Evolutionary conservation across 202 grass and related monocot species (phyloP).

Genomic region (Digitaria exilis): DNA sequence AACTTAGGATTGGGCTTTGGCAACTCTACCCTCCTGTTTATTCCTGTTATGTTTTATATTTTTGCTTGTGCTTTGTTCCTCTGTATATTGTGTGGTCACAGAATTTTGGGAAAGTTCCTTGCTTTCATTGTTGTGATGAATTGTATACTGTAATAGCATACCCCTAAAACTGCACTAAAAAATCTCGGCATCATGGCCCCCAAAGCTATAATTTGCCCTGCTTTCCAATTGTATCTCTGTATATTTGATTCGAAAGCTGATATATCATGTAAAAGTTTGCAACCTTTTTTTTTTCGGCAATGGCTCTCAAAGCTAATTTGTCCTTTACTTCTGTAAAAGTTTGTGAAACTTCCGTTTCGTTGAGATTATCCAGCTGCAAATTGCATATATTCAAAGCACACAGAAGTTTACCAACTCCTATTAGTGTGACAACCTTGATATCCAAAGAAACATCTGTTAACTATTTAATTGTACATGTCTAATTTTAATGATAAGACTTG

Average conservation of each 20-base stretch:
- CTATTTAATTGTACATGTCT: neutral
- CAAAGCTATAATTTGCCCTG: neutral
- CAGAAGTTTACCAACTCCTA: neutral
- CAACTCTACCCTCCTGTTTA: constrained; percentile 3
- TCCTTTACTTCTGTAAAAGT: neutral
- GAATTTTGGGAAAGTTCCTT: neutral
- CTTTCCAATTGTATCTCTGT: neutral
- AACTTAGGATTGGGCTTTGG: neutral
- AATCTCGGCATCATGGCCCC: neutral
- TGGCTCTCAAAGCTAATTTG: no score
- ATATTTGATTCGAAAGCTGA: neutral
- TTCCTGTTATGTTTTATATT: constrained; percentile 4
- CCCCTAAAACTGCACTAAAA: neutral
- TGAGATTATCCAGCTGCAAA: neutral
- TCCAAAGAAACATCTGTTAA: neutral
- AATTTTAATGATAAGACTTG: neutral
- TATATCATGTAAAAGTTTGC: neutral
- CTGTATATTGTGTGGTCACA: neutral
- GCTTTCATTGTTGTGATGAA: neutral
- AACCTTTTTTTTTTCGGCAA: neutral
- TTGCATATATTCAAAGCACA: neutral
- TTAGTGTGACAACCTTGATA: neutral
- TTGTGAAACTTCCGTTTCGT: neutral
- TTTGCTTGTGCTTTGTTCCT: no score
- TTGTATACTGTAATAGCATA: neutral